Base-by-base conservation (phyloP, 352 stramenopile genomes). In the Pythium chondricola region DNA sequence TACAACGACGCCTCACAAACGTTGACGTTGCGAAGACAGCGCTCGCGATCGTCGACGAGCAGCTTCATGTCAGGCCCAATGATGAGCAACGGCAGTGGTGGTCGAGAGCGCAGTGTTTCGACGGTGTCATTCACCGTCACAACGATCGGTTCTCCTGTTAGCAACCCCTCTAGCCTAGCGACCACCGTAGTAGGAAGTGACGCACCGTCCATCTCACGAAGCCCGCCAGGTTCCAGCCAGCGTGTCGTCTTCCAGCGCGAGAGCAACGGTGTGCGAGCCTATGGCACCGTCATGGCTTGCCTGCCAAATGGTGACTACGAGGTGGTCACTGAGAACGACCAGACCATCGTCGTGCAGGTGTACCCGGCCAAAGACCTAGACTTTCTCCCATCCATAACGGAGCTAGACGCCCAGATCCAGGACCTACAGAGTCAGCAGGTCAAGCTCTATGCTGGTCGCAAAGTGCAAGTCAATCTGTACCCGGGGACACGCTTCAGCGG, bases 391-490 rank as follows among this genome's bases (percentile, higher is more conserved):
- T 90, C 73, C 0, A 48, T 75, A 3, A 47, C 47, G 16, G 79
- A 88, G 24, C 55, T 90, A 6, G 61, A 76, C n/a, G 65, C 59
- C 6, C 79, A 90, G 41, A 56, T 72, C 3, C 45, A 40, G 2
- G 71, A 86, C 44, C 54, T 90, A 4, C 58, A 69, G 17, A 33
- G 13, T 33, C 50, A 63, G 17, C 54, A 55, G 17, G 58, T 59
- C 35, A 80, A 66, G 37, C 53, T 88, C 3, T 90, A 83, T 55
- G 76, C 68, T 4, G 79, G 79, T 3, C 68, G 77, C 29, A 85
- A 82, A 37, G 74, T 90, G 21, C 67, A 88, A 36, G 74, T 88
- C 42, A 84, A 75, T 37, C 30, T 90, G 42, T 86, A 90, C 51
- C 74, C 74, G 0, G 76, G 75, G 6, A 87, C 63, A n/a, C 71